Evolutionary conservation across 306 rosid species (phyloP), one percentile per base, ranked within the genome.

Genomic region (Spatholobus suberectus): DNA sequence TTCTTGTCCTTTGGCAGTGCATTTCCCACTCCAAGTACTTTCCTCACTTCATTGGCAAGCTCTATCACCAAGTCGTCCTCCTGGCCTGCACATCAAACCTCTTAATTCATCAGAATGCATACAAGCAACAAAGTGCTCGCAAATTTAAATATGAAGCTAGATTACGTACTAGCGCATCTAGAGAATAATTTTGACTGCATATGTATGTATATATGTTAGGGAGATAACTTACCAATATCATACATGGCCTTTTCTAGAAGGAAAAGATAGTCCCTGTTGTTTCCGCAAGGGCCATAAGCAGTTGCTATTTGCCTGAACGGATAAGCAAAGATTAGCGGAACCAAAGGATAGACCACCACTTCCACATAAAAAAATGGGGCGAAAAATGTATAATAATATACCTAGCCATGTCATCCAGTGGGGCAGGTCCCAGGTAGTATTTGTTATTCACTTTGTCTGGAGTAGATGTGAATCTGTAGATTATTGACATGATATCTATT

Each of bases 251-350:
- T 96, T 83, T 96, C 98, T 59, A 96, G 73, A 54, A 75, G 88
- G 84, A 96, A 96, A 73, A 96, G 46, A 51, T 96, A 96, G 73
- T 96, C 98, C 61, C 93, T 87, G 43, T 94, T 96, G 86, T 96
- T 92, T 70, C 99, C 99, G 20, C 95, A 94, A n/a, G 99, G 99
- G 1, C 99, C 99, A 80, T n/a, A 7, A 17, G 99, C 98, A 57
- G 97, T 91, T 70, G 99, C 98, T 74, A 96, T 96, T 94, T 96
- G 97, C 79, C 99, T 96, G 92, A 46, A 81, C n/a, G 52, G 40
- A 38, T 29, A 34, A 83, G 15, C 66, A 67, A 12, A 38, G 7
- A 75, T 78, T 21, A 71, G 75, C 10, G 15, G 5, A 82, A 26
- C 3, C 26, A 2, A 69, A 20, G 11, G 21, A 32, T 43, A 69